Evolutionary conservation across 1,284 basidiomycete genomes (phyloP).

Genomic region (Termitomyces sp.): DNA sequence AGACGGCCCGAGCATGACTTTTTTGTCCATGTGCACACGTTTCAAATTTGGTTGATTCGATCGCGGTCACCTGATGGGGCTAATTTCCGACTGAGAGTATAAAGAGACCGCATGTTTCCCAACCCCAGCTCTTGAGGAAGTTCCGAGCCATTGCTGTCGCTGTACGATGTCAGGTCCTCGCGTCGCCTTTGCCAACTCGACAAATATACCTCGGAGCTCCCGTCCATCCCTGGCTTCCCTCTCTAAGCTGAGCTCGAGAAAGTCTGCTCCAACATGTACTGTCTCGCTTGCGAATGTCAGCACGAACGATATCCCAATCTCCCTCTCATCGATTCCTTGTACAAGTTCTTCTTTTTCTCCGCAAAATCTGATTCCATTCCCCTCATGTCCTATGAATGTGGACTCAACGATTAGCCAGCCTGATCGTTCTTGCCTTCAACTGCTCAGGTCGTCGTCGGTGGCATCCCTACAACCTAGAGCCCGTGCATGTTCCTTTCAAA

Average conservation of each 20-base stretch:
- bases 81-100: constrained; percentile 8
- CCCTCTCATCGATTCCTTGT: constrained; percentile 7
- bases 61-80: constrained; percentile 17
- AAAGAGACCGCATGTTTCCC: constrained; percentile 18
- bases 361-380: constrained; percentile 19
- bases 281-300: constrained; percentile 19
- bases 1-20: not conserved
- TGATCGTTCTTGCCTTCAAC: constrained; percentile 16
- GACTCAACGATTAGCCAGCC: constrained; percentile 17
- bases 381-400: constrained; percentile 12
- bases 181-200: constrained; percentile 20
- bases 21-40: not conserved
- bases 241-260: constrained; percentile 18
- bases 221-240: constrained; percentile 6
- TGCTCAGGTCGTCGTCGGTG: constrained; percentile 14
- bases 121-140: constrained; percentile 6
- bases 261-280: constrained; percentile 20
- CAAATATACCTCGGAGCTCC: constrained; percentile 16
- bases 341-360: constrained; percentile 5
- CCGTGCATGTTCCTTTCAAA: constrained; percentile 3
- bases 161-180: constrained; percentile 18
- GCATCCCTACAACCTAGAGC: constrained; percentile 4
- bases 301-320: constrained; percentile 11
- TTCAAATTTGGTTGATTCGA: constrained; percentile 1
- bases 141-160: constrained; percentile 17